phyloP scores from a whole-genome alignment of 169 alveolate species.

The Neospora caninum region DNA sequence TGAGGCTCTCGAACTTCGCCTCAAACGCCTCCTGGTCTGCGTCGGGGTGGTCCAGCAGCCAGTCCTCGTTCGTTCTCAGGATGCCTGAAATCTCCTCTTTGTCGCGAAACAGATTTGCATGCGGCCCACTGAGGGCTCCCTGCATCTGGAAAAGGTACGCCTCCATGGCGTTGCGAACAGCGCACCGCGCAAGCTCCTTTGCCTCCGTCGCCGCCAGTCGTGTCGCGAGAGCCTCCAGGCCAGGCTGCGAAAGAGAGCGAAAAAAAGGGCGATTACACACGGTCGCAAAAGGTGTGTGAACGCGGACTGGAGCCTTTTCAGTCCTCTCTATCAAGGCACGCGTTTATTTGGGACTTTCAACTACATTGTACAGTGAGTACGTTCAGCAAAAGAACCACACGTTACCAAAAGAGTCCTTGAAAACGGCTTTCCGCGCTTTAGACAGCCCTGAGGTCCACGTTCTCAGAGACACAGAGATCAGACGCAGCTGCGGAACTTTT shows the following conservation, averaged over 20 bases:
- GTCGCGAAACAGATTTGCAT: neutral
- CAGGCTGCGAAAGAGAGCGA: neutral
- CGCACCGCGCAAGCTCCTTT: neutral
- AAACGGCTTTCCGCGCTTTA: no score
- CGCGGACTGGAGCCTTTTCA: no score
- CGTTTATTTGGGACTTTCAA: no score
- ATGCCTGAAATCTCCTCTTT: neutral
- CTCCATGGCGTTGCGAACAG: neutral
- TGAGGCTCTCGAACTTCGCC: neutral
- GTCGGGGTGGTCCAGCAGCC: slow-evolving; percentile 24
- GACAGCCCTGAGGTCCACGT: no score
- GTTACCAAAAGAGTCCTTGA: no score
- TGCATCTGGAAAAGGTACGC: slow-evolving; percentile 19
- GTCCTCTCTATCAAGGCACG: no score
- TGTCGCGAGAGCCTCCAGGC: neutral
- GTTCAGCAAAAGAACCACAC: no score
- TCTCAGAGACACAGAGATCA: no score
- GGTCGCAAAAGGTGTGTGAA: no score
- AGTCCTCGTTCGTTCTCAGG: neutral
- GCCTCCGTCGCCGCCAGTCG: slow-evolving; percentile 1
- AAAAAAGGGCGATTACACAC: no score
- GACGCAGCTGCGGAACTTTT: no score
- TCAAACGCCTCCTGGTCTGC: neutral
- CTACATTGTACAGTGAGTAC: no score
- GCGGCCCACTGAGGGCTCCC: neutral